Evolutionary conservation across 805 yeast species (phyloP), one percentile per base, ranked within the genome.

Genomic region (Starmerella stigmatis): DNA sequence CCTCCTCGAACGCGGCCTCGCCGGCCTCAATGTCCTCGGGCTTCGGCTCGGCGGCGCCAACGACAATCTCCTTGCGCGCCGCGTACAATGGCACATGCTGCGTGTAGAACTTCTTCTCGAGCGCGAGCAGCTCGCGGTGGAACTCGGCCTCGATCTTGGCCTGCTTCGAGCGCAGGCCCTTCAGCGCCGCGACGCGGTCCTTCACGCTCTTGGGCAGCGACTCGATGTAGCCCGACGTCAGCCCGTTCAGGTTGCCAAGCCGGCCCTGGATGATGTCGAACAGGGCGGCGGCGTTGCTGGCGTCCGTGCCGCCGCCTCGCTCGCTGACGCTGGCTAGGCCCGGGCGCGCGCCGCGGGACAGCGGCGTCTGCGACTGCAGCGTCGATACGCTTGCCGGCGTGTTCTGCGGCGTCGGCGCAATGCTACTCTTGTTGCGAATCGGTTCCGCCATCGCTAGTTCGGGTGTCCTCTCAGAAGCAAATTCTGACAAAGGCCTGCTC

Each of bases 401-500:
- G 72, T 92, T 92, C 62, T 92, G 98, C 5, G 98, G 98, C 1
- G 98, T 92, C 36, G 98, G 98, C 6, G 98, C 97, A 58, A 89
- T 81, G 54, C 84, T 76, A 44, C 70, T 65, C 60, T 41, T 34
- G 62, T 72, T 74, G 70, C 80, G 82, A 65, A 86, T 86, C 32
- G 95, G 95, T 66, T 81, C 89, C 40, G 89, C 76, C 96, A 86
- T 86, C 20, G 35, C 35, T 32, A 23, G 10, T 17, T 5, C 5
- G 35, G 17, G 33, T 23, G 35, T 32, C 35, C 23, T 32, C 35
- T 13, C 17, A 22, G 15, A 19, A 15, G 23, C 23, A 32, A 32
- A 34, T 13, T 34, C 21, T 34, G 21, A 34, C 38, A 19, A 25
- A 11, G 11, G 11, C 27, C 27, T 25, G n/a, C n/a, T n/a, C n/a